Base-by-base conservation (phyloP, 1,284 basidiomycete species). In the Irpex sp. region DNA sequence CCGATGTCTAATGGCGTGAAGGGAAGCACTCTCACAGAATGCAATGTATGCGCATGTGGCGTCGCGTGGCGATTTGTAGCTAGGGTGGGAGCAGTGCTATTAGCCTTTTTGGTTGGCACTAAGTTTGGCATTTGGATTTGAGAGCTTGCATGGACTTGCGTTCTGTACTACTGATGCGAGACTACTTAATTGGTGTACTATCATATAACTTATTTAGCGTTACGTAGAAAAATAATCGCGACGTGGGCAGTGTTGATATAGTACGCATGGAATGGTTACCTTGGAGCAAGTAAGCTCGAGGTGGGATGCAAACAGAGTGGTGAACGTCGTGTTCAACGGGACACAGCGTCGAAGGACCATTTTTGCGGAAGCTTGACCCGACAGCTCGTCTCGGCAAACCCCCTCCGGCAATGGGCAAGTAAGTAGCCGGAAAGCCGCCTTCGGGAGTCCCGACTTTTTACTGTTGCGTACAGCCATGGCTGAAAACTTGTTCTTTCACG, bases 401-500 rank as follows among this genome's bases (percentile, higher is more conserved):
- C 39, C 39, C 3, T 42, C 39, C 39, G 39, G 39, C 39, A 42
- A 9, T 9, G 39, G 28, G 39, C 6, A 42, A 42, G 12, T 18
- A 16, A 54, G 6, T 54, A 54, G 52, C 52, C 52, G 52, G 52
- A 28, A 14, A 8, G 19, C 21, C 52, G 23, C 19, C 12, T 54
- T 54, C 21, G 52, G 18, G 18, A 23, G 28, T 28, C 28, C 28
- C 28, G 28, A 28, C 28, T 28, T 21, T 52, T 19, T 23, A n/a
- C 19, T 52, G 10, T 52, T 52, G 12, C 49, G 52, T 54, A 54
- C 52, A 54, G 52, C 52, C 52, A 54, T 54, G 52, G 52, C 10
- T 19, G 23, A 54, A 54, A 54, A 54, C 59, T 60, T 59, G 19
- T 37, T 28, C 37, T 53, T 52, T 37, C 58, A 33, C 23, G 45